phyloP scores from a whole-genome alignment of 2,329 filamentous ascomycete species.

The Blastomyces percursus region DNA sequence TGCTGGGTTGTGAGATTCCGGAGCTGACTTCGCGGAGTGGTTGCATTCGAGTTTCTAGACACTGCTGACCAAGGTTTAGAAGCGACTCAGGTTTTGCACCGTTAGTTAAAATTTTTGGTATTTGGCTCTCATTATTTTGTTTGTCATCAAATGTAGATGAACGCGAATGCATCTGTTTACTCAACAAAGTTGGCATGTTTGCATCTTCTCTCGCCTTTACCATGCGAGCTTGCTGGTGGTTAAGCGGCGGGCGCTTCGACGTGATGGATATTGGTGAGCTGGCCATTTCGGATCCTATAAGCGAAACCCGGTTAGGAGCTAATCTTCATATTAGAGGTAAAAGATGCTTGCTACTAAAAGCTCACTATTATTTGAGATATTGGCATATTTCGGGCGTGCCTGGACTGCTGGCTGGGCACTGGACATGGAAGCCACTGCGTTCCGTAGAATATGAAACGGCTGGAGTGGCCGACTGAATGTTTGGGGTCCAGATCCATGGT shows the following conservation, averaged over 20 bases:
- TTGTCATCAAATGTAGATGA: neutral
- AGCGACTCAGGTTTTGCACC: neutral
- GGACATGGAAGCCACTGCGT: neutral
- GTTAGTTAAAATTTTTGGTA: neutral
- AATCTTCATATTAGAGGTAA: neutral
- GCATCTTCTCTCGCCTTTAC: neutral
- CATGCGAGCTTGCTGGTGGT: neutral
- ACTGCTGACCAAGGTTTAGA: neutral
- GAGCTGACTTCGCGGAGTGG: conserved; percentile 13
- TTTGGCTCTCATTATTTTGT: neutral
- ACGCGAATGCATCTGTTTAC: neutral
- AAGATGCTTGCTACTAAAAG: neutral
- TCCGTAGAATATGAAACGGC: neutral
- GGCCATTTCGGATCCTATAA: neutral
- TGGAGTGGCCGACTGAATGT: neutral
- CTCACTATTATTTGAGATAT: neutral
- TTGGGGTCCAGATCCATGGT: neutral
- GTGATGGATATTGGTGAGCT: neutral
- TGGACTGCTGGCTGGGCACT: neutral
- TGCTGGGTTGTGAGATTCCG: conserved; percentile 20
- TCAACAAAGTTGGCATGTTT: neutral
- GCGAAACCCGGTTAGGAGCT: neutral
- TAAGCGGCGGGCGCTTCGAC: neutral
- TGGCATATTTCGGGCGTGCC: neutral
- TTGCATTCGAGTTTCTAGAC: conserved; percentile 4